A percentile compares a stretch with the other conserved stretches of the same genome.
These are phyloP conservation scores for Neurospora sp. DNA, from an alignment of 495 filamentous ascomycete genomes.

Conservation along the genomic window DNA sequence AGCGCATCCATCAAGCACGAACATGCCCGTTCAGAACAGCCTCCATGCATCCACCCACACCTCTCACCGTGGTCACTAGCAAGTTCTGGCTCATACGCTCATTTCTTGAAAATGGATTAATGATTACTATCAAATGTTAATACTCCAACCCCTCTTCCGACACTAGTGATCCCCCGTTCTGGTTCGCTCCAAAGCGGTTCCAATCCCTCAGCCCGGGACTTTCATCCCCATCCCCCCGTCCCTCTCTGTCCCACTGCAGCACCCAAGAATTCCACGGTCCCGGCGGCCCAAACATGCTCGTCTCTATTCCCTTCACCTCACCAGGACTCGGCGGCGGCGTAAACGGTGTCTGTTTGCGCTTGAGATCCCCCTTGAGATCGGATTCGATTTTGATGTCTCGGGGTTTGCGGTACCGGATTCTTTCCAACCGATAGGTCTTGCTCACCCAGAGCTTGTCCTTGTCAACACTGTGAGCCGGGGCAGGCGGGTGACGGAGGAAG, in stretches of 20 bases:
- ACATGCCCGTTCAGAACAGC: too few species aligned
- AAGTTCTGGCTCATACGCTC: neutral
- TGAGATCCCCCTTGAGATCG: neutral
- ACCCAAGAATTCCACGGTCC: neutral
- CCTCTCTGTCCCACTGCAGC: neutral
- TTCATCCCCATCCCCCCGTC: neutral
- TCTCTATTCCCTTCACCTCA: neutral
- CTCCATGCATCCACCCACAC: too few species aligned
- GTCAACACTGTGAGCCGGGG: neutral
- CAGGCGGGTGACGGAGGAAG: neutral
- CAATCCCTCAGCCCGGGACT: neutral
- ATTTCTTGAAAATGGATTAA: neutral
- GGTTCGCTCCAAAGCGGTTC: neutral
- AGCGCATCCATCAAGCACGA: too few species aligned
- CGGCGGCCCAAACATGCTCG: neutral
- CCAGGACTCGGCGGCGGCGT: neutral
- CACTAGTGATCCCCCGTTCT: neutral
- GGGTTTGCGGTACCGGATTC: neutral
- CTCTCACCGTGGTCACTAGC: neutral
- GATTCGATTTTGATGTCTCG: neutral
- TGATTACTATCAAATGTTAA: too few species aligned
- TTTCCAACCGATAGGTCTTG: neutral
- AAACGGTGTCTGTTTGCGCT: neutral
- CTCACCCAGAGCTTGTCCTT: neutral
- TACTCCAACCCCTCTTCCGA: too few species aligned